Percentiles rank a stretch among this genome's conserved stretches.
Evolutionary conservation across 1,284 basidiomycete genomes (phyloP).

Genomic region (Ceratobasidium sp.): DNA sequence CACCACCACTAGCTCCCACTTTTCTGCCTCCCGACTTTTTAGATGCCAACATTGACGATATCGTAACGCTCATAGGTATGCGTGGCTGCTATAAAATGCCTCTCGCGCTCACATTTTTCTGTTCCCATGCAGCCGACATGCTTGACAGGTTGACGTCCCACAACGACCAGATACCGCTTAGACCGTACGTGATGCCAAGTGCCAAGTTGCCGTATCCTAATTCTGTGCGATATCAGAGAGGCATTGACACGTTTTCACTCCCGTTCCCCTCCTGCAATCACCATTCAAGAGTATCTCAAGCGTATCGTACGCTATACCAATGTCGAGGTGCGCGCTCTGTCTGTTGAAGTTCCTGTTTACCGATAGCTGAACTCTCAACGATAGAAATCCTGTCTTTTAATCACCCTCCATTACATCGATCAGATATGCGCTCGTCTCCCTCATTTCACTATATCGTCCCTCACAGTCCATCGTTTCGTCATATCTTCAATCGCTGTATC

Average conservation of each 20-base stretch:
- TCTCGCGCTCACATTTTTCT: slow-evolving; percentile 31
- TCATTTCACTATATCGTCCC: slow-evolving; percentile 89
- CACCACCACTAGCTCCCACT: slow-evolving; percentile 28
- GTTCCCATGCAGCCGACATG: slow-evolving; percentile 81
- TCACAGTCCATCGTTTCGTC: slow-evolving; percentile 95
- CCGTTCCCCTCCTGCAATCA: slow-evolving; percentile 85
- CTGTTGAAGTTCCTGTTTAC: neutral
- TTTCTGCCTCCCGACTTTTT: slow-evolving; percentile 75
- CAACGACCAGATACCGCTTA: slow-evolving; percentile 92
- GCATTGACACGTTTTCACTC: slow-evolving; percentile 94
- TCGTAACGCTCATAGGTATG: slow-evolving; percentile 87
- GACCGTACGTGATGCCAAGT: slow-evolving; percentile 69
- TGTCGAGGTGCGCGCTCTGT: slow-evolving; percentile 75
- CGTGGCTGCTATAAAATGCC: slow-evolving; percentile 42
- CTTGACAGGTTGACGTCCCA: slow-evolving; percentile 89
- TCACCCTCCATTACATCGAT: slow-evolving; percentile 94
- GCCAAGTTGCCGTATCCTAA: slow-evolving; percentile 7
- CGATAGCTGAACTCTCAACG: slow-evolving; percentile 9
- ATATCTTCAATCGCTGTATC: slow-evolving; percentile 90
- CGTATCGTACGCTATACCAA: slow-evolving; percentile 94
- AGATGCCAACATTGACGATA: slow-evolving; percentile 81
- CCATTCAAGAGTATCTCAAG: slow-evolving; percentile 88
- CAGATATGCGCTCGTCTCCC: slow-evolving; percentile 89
- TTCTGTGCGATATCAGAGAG: slow-evolving; percentile 64
- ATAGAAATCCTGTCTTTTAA: slow-evolving; percentile 88